phyloP scores from a whole-genome alignment of 345 rosid genomes.

The Gossypium stocksii region DNA sequence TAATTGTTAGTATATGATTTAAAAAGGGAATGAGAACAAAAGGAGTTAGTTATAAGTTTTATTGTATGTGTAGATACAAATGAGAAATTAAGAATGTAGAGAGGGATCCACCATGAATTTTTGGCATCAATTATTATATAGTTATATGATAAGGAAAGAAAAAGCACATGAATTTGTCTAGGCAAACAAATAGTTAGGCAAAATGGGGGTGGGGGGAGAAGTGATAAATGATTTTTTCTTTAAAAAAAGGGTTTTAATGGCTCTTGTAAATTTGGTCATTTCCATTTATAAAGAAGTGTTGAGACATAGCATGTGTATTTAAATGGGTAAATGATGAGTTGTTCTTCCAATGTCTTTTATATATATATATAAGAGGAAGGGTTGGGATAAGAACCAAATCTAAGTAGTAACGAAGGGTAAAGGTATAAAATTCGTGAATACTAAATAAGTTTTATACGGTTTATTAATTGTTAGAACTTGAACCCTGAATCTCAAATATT shows the following conservation, averaged over 20 bases:
- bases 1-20: conserved; percentile 15
- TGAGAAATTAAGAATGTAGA: conserved; percentile 10
- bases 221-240: background rate
- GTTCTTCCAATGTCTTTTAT: background rate
- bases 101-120: conserved; percentile 1
- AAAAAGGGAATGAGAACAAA: conserved; percentile 22
- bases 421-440: no score
- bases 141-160: background rate
- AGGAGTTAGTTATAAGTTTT: background rate
- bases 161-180: background rate
- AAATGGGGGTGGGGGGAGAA: background rate
- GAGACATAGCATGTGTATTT: conserved; percentile 36
- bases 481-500: no score
- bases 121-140: background rate
- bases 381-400: no score
- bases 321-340: conserved; percentile 18
- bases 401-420: no score
- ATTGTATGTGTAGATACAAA: conserved; percentile 15
- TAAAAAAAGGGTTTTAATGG: background rate
- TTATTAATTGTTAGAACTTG: no score
- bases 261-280: background rate
- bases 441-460: no score
- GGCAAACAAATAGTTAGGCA: background rate
- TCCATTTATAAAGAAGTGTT: background rate
- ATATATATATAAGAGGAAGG: no score